phyloP scores from a whole-genome alignment of 208 protist genomes.

The Crithidia sp. region DNA sequence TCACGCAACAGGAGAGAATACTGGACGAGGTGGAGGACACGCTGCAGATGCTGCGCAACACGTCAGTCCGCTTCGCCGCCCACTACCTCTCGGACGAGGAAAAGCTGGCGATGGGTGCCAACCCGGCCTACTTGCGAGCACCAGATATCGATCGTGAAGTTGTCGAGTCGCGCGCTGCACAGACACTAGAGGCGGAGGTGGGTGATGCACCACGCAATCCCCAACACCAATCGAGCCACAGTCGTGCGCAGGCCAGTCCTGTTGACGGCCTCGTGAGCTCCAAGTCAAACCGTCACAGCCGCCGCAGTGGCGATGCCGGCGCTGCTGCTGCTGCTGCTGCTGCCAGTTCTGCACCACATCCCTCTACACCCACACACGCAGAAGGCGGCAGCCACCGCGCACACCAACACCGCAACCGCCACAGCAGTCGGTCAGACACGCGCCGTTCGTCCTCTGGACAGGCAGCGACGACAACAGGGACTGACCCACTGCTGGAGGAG shows the following conservation, averaged over 20 bases:
- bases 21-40: conserved; percentile 48
- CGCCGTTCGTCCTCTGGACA: neutral
- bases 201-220: too few relatives aligned
- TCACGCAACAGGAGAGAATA: conserved; percentile 53
- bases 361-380: neutral
- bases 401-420: neutral
- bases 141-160: conserved; percentile 48
- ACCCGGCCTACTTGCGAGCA: conserved; percentile 67
- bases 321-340: neutral
- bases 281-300: neutral
- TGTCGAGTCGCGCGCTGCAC: neutral
- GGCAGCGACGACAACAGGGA: neutral
- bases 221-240: neutral
- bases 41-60: conserved; percentile 45
- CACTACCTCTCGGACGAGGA: conserved; percentile 77
- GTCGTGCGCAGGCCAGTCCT: neutral
- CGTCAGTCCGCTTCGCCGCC: conserved; percentile 80
- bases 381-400: neutral
- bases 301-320: neutral
- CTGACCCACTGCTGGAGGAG: conserved; percentile 49
- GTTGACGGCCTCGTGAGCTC: conserved; percentile 17
- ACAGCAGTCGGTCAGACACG: neutral
- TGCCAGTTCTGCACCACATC: neutral
- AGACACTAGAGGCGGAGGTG: too few relatives aligned
- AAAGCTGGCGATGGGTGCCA: conserved; percentile 76